Base-by-base conservation (phyloP, 169 alveolate species). In the Eimeria acervulina region DNA sequence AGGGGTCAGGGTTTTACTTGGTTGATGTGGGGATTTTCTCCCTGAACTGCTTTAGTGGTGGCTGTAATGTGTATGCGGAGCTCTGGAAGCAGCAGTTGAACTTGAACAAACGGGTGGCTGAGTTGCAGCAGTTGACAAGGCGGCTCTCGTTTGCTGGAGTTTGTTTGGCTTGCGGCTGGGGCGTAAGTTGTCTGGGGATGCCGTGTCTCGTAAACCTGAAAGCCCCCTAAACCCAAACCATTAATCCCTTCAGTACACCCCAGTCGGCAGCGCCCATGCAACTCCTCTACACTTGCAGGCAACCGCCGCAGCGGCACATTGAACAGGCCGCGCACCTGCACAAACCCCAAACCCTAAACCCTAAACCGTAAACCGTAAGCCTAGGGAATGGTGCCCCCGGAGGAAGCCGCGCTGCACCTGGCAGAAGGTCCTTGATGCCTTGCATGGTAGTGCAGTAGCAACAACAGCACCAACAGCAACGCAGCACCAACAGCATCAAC, bases 241-340 rank as follows among this genome's bases (percentile, higher is more conserved):
- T 70, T 15, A 23, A 31, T 7, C 10, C 44, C 90, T 61, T 26
- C 70, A 6, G 12, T 23, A n/a, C 70, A 8, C 26, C 63, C 68
- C 38, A 17, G 63, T 17, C 95, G 91, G 55, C 63, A 66, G 1
- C 91, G 90, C 52, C 72, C 44, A 21, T 76, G 95, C 90, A 89
- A 61, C 80, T 33, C 51, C 21, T 6, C 33, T 1, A 40, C 70
- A 21, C 33, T 42, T 3, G 83, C 80, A 2, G 95, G 91, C 47
- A 72, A 81, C 70, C 66, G 91, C 52, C 95, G 90, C 70, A 47
- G 78, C 47, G 95, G 95, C 15, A 91, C 95, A 55, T 91, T 91
- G 91, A 74, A 91, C 66, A 91, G 84, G 70, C 95, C 81, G 31
- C 95, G 95, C 47, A 91, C 95, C 95, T 91, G 91, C 55, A n/a